Evolutionary conservation across 257 asterid species (phyloP).

Genomic region (Solanum megistacrolobum): DNA sequence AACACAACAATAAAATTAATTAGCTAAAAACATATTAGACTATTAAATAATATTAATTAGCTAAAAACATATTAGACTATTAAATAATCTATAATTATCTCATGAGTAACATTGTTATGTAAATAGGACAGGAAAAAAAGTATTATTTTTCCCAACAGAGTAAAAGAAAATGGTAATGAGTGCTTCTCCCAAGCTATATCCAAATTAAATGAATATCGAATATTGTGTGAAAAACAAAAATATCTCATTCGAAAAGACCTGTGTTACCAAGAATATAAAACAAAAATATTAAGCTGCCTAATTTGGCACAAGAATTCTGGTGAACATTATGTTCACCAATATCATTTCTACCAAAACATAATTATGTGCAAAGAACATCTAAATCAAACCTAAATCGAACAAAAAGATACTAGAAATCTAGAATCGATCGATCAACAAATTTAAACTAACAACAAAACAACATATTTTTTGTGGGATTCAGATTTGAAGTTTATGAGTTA

Average conservation of each 20-base stretch:
- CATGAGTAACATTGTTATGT: neutral
- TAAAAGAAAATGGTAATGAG: neutral
- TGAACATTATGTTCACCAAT: neutral
- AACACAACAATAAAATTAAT: neutral
- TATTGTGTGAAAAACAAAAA: neutral
- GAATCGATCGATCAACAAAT: neutral
- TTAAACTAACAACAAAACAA: neutral
- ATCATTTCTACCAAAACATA: neutral
- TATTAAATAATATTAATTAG: neutral
- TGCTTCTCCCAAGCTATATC: neutral
- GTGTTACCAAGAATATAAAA: neutral
- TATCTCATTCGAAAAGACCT: too few relatives aligned
- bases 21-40: neutral
- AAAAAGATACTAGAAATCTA: neutral
- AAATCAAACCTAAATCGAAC: neutral
- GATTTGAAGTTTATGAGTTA: neutral
- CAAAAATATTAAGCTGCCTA: neutral
- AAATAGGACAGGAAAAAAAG: neutral
- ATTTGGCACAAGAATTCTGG: neutral
- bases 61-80: neutral
- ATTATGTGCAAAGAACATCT: neutral
- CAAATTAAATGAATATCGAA: neutral
- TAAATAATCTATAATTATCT: neutral
- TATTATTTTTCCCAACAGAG: neutral
- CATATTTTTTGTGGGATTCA: neutral